These are phyloP conservation scores for Alternaria viburni DNA, from an alignment of 2,329 filamentous ascomycete species.

Conservation along the genomic window DNA sequence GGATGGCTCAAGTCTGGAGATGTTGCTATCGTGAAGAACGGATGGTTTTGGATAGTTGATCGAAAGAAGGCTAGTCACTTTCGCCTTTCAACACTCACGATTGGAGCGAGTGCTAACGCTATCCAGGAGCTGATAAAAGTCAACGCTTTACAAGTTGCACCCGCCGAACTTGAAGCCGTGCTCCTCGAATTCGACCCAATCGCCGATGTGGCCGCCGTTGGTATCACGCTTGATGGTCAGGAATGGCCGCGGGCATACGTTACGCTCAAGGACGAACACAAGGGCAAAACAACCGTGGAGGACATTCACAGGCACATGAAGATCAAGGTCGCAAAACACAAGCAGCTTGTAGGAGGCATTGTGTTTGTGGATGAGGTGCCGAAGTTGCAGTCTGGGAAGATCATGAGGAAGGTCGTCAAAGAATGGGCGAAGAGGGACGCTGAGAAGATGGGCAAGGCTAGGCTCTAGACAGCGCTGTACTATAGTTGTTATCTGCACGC, in stretches of 20 bases:
- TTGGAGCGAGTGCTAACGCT: neutral
- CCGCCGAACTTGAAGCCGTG: slow-evolving; percentile 55
- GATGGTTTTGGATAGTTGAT: slow-evolving; percentile 48
- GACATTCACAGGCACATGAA: slow-evolving; percentile 50
- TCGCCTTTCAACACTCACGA: neutral
- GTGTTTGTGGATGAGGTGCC: slow-evolving; percentile 64
- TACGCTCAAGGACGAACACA: slow-evolving; percentile 55
- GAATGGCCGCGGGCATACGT: slow-evolving; percentile 64
- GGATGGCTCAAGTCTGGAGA: slow-evolving; percentile 50
- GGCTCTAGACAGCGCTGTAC: slow-evolving; percentile 16
- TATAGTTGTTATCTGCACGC: neutral
- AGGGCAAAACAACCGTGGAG: slow-evolving; percentile 36
- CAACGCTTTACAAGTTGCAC: slow-evolving; percentile 48
- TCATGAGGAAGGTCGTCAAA: slow-evolving; percentile 62
- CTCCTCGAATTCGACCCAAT: slow-evolving; percentile 60
- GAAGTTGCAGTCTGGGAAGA: slow-evolving; percentile 65
- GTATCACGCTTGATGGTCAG: slow-evolving; percentile 57
- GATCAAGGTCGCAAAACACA: slow-evolving; percentile 59
- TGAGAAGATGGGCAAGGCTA: slow-evolving; percentile 38
- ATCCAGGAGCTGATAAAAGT: slow-evolving; percentile 51
- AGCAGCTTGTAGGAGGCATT: slow-evolving; percentile 59
- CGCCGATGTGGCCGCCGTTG: slow-evolving; percentile 63
- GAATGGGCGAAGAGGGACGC: slow-evolving; percentile 65
- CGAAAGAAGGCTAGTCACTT: slow-evolving; percentile 38
- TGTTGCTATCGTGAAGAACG: slow-evolving; percentile 41